Conservation (phyloP, 352 stramenopile genomes). For the Blastocystis sp. region DNA sequence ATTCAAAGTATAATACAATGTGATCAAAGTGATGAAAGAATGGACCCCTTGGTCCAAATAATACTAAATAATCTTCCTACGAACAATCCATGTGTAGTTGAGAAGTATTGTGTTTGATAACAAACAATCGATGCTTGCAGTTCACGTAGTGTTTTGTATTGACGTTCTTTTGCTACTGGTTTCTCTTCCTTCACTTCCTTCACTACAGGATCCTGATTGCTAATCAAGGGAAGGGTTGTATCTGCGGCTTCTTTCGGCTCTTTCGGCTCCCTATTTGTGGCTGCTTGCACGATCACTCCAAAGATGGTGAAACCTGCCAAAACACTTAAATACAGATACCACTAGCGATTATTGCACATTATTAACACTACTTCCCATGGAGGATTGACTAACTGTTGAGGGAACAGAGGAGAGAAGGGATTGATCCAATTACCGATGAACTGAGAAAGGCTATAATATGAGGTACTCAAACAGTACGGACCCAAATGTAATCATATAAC, state of each 20-base stretch:
- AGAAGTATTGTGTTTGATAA: too few species aligned
- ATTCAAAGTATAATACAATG: too few species aligned
- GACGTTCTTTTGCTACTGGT: not conserved
- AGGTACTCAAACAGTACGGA: not conserved
- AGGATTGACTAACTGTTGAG: slow-evolving; percentile 20
- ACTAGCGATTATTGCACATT: not conserved
- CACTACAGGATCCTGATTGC: not conserved
- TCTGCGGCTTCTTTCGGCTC: not conserved
- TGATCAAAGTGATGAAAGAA: too few species aligned
- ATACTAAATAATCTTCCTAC: too few species aligned
- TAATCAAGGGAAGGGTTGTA: not conserved
- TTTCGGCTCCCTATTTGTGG: slow-evolving; percentile 19
- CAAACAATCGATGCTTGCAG: not conserved
- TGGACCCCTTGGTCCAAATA: too few species aligned
- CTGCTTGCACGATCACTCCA: slow-evolving; percentile 26
- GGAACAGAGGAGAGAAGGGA: slow-evolving; percentile 49
- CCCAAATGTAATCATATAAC: slow-evolving; percentile 62
- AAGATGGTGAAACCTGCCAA: slow-evolving; percentile 8
- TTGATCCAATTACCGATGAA: slow-evolving; percentile 63
- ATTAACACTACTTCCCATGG: not conserved
- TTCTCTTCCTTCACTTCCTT: not conserved
- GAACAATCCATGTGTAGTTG: too few species aligned
- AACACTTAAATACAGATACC: slow-evolving; percentile 39
- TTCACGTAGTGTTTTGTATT: not conserved
- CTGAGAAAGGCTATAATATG: slow-evolving; percentile 6